Conservation (phyloP, 108 stramenopile species). For the Pseudonitzschia pungens region DNA sequence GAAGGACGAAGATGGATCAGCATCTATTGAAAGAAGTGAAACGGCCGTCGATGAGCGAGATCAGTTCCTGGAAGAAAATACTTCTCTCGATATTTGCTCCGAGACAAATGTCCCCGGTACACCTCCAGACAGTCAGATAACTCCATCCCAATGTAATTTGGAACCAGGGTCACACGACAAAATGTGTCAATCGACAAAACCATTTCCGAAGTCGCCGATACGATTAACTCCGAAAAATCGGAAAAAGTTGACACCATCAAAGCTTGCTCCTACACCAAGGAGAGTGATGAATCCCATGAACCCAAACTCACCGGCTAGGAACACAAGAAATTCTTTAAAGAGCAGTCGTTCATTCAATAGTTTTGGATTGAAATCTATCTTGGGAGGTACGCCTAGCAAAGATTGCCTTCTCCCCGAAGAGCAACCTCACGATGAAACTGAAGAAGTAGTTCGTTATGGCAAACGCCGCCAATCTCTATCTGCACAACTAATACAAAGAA, state of each 20-base stretch:
- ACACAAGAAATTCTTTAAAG: constrained; percentile 36
- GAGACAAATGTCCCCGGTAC: neutral
- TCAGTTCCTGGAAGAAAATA: too few relatives aligned
- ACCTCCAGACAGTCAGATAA: neutral
- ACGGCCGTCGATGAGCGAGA: too few relatives aligned
- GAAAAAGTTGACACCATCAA: constrained; percentile 36
- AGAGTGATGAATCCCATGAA: constrained; percentile 39
- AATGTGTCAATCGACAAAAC: neutral
- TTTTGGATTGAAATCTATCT: neutral
- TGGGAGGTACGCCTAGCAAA: neutral
- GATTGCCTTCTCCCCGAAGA: neutral
- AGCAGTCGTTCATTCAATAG: neutral
- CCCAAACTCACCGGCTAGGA: constrained; percentile 56
- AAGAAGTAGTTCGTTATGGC: neutral
- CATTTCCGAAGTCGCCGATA: constrained; percentile 23
- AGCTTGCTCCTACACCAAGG: constrained; percentile 35
- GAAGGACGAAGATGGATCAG: neutral
- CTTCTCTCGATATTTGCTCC: too few relatives aligned
- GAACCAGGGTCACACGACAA: neutral
- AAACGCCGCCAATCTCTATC: neutral
- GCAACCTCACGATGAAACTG: neutral
- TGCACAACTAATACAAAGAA: neutral
- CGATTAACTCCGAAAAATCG: constrained; percentile 29
- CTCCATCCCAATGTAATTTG: neutral
- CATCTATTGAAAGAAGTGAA: neutral